These are phyloP conservation scores for Dentipellis fragilis DNA, from an alignment of 768 basidiomycete species.

Conservation along the genomic window DNA sequence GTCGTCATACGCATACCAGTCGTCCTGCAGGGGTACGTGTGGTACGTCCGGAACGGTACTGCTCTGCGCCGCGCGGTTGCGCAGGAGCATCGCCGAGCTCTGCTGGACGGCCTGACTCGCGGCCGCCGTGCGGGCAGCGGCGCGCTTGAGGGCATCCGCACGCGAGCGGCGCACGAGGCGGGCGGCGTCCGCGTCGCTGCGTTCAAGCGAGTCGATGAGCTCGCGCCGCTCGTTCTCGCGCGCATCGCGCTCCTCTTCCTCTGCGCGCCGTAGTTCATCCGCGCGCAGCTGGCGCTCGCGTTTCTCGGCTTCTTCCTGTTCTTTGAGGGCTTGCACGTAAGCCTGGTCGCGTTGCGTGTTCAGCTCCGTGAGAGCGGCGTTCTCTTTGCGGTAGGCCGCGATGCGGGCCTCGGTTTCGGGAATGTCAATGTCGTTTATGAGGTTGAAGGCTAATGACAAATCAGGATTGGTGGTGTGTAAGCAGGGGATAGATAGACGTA, in stretches of 20 bases:
- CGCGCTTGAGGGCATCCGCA: constrained; percentile 52
- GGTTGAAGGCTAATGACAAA: constrained; percentile 61
- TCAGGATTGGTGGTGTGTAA: constrained; percentile 11
- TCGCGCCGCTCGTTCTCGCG: constrained; percentile 60
- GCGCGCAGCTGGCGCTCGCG: constrained; percentile 63
- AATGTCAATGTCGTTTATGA: constrained; percentile 82
- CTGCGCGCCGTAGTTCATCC: constrained; percentile 50
- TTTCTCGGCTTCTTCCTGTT: constrained; percentile 75
- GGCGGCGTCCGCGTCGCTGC: constrained; percentile 59
- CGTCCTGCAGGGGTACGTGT: constrained; percentile 68
- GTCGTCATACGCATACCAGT: constrained; percentile 69
- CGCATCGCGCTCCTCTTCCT: constrained; percentile 71
- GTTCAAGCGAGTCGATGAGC: constrained; percentile 76
- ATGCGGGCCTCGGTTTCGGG: constrained; percentile 78
- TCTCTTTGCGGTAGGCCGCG: constrained; percentile 65
- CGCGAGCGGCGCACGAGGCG: constrained; percentile 63
- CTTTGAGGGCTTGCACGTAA: constrained; percentile 58
- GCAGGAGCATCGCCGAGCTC: constrained; percentile 31
- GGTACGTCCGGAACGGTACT: constrained; percentile 68
- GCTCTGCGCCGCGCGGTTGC: constrained; percentile 56
- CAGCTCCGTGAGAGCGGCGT: constrained; percentile 72
- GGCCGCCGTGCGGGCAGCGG: constrained; percentile 41
- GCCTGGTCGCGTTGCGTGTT: constrained; percentile 79
- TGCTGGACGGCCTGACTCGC: constrained; percentile 12
- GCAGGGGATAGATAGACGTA: constrained; percentile 22